Conservation (phyloP, 2,329 filamentous ascomycete species). For the Calonectria pseudoreteaudii region DNA sequence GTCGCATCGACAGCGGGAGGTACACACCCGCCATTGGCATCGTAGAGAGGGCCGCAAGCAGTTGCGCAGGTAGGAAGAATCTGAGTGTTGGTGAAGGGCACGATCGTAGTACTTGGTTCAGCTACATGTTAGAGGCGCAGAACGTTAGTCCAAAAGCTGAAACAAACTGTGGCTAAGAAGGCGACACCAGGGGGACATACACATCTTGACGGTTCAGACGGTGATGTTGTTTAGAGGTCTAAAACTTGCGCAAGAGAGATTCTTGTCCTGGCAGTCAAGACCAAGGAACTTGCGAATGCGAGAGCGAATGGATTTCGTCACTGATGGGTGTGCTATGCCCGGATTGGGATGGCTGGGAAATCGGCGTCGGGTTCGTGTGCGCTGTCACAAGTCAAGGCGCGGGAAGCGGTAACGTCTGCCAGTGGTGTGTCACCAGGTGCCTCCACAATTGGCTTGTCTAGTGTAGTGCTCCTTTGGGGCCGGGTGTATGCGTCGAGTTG, state of each 20-base stretch:
- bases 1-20: slow-evolving; percentile 63
- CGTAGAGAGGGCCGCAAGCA: slow-evolving; percentile 69
- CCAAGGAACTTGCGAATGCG: neutral
- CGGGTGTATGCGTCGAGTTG: neutral
- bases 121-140: slow-evolving; percentile 17
- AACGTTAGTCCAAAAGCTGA: slow-evolving; percentile 30
- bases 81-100: slow-evolving; percentile 60
- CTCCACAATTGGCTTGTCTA: neutral
- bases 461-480: neutral
- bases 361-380: slow-evolving; percentile 6
- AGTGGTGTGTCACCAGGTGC: slow-evolving; percentile 23
- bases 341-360: slow-evolving; percentile 13
- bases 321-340: neutral
- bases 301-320: neutral
- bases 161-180: slow-evolving; percentile 41
- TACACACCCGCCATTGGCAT: slow-evolving; percentile 79
- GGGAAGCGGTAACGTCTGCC: slow-evolving; percentile 4
- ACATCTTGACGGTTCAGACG: slow-evolving; percentile 49
- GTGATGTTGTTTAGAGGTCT: neutral
- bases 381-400: slow-evolving; percentile 4
- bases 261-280: neutral
- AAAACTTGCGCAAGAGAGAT: neutral
- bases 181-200: slow-evolving; percentile 39
- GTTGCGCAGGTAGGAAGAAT: slow-evolving; percentile 72
- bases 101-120: slow-evolving; percentile 60